Evolutionary conservation across 2,329 filamentous ascomycete genomes (phyloP).

Genomic region (Beauveria varroae): DNA sequence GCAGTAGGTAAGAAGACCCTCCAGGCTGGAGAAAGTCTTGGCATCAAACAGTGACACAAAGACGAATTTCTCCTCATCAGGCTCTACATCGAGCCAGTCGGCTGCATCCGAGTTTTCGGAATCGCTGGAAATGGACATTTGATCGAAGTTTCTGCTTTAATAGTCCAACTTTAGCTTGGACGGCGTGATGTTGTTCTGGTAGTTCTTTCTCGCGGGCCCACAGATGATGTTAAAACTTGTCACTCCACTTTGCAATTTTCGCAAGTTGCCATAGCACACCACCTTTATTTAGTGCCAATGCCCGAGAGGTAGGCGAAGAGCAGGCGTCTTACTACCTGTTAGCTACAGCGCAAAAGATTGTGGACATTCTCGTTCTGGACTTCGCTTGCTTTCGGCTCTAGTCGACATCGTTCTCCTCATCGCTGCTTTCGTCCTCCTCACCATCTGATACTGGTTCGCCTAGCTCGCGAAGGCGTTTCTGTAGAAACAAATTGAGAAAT

Average conservation of each 20-base stretch:
- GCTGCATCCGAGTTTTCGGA: constrained; percentile 32
- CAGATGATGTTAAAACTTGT: not conserved
- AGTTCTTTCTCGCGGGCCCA: constrained; percentile 3
- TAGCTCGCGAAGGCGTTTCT: constrained; percentile 55
- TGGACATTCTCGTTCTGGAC: too few relatives aligned
- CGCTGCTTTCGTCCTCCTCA: constrained; percentile 59
- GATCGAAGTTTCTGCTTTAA: not conserved
- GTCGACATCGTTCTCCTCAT: constrained; percentile 48
- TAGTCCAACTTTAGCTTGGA: not conserved
- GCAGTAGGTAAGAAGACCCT: constrained; percentile 61
- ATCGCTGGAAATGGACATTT: constrained; percentile 21
- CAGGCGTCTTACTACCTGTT: not conserved
- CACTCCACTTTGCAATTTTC: constrained; percentile 10
- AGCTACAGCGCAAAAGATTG: not conserved
- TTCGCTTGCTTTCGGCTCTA: constrained; percentile 19
- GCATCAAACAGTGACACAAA: constrained; percentile 64
- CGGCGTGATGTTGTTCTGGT: not conserved
- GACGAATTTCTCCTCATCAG: constrained; percentile 53
- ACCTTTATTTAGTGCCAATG: not conserved
- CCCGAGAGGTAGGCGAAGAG: not conserved
- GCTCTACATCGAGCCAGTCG: constrained; percentile 49
- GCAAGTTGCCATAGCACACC: not conserved
- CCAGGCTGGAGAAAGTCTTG: constrained; percentile 55
- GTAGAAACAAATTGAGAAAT: not conserved
- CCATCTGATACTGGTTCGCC: constrained; percentile 68